Conservation (phyloP, 257 asterid species). For the Plantago ovata region DNA sequence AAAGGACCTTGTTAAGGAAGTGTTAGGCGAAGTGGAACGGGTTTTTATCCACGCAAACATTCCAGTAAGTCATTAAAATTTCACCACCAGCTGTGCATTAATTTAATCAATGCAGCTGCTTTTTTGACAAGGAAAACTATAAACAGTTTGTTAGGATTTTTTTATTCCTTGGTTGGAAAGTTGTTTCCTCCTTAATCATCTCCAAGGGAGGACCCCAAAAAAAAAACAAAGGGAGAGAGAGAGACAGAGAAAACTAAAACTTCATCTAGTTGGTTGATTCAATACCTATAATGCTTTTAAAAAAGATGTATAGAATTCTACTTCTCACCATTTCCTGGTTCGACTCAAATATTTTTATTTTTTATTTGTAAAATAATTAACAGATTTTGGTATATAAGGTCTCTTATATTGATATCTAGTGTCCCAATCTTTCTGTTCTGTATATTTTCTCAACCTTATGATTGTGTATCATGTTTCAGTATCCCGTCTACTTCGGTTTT, state of each 20-base stretch:
- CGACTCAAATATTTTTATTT: background rate
- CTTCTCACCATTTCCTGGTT: background rate
- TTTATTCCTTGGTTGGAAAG: constrained; percentile 8
- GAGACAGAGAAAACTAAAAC: too few species aligned
- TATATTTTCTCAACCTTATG: too few species aligned
- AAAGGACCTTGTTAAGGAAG: constrained; percentile 34
- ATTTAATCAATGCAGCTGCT: background rate
- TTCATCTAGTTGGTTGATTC: too few species aligned
- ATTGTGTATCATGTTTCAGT: constrained; percentile 49
- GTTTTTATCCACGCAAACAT: constrained; percentile 69
- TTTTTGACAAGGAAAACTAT: background rate
- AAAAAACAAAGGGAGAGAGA: background rate
- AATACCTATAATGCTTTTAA: too few species aligned
- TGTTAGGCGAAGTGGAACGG: constrained; percentile 58
- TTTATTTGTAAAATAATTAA: background rate
- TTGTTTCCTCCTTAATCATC: constrained; percentile 12
- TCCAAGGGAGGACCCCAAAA: constrained; percentile 4
- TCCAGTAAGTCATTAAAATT: constrained; percentile 59
- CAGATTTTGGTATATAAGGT: too few species aligned
- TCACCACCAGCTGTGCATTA: constrained; percentile 11
- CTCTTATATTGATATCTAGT: too few species aligned
- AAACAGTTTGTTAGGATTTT: constrained; percentile 15
- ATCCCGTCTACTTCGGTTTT: constrained; percentile 93
- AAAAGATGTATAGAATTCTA: too few species aligned
- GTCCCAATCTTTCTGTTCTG: too few species aligned